Evolutionary conservation across 352 stramenopile species (phyloP).

Genomic region (Phytophthora agathidicida): DNA sequence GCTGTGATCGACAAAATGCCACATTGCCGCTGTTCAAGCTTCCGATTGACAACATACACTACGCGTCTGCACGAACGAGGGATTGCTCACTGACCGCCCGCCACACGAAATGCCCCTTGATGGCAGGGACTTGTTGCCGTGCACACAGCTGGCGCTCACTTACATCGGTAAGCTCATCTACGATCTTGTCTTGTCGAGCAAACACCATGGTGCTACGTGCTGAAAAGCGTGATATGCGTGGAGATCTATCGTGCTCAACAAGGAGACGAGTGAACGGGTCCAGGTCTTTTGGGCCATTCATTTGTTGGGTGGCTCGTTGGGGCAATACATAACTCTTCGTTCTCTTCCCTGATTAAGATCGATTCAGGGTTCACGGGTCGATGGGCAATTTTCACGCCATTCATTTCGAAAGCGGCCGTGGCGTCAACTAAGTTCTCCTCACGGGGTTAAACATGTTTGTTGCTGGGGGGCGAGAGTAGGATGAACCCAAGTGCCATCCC

Average conservation of each 20-base stretch:
- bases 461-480: too few relatives aligned
- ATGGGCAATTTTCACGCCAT: too few relatives aligned
- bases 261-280: too few relatives aligned
- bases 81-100: slow-evolving; percentile 4
- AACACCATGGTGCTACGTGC: not conserved
- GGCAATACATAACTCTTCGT: too few relatives aligned
- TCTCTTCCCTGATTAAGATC: too few relatives aligned
- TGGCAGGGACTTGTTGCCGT: not conserved
- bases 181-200: not conserved
- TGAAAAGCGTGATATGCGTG: not conserved
- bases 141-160: not conserved
- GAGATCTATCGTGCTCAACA: not conserved
- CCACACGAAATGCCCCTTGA: slow-evolving; percentile 11
- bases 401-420: too few relatives aligned
- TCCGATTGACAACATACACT: slow-evolving; percentile 13
- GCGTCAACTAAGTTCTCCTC: too few relatives aligned
- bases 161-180: slow-evolving; percentile 9
- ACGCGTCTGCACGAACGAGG: not conserved
- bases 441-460: too few relatives aligned
- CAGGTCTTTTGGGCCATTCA: too few relatives aligned
- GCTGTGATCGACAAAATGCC: not conserved
- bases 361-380: too few relatives aligned
- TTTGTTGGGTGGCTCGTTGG: too few relatives aligned
- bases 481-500: too few relatives aligned
- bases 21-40: not conserved